These are phyloP conservation scores for Elaeis oleifera DNA, from an alignment of 202 grass and related monocot genomes.

Conservation along the genomic window DNA sequence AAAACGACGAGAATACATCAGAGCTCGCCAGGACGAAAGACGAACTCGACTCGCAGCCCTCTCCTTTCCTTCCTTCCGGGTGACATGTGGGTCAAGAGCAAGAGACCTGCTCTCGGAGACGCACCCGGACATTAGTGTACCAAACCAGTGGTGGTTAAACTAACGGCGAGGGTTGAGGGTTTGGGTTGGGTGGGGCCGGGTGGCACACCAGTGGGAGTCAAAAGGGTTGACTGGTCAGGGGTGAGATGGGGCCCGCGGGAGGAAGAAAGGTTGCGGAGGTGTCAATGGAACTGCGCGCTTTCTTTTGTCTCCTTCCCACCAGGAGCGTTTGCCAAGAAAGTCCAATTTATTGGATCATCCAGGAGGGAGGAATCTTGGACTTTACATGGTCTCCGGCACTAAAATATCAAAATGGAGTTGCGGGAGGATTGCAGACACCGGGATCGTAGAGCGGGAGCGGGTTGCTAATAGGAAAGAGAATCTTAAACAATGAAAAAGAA, in stretches of 20 bases:
- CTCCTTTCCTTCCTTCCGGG: no score
- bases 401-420: neutral
- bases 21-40: no score
- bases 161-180: neutral
- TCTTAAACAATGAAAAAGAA: no score
- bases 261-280: constrained; percentile 10
- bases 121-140: neutral
- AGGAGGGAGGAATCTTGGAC: constrained; percentile 55
- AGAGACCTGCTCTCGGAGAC: neutral
- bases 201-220: constrained; percentile 23
- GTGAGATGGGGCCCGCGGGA: neutral
- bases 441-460: no score
- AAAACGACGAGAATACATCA: no score
- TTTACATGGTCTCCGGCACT: constrained; percentile 37
- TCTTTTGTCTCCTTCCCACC: constrained; percentile 45
- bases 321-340: constrained; percentile 17
- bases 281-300: constrained; percentile 34
- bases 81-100: no score
- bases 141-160: neutral
- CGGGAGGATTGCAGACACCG: no score
- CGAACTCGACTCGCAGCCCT: no score
- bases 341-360: constrained; percentile 35
- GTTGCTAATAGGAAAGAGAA: no score
- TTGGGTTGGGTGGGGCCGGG: constrained; percentile 4
- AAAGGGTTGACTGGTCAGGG: constrained; percentile 24